phyloP scores from a whole-genome alignment of 331 rosid species.

The Stylosanthes scabra region DNA sequence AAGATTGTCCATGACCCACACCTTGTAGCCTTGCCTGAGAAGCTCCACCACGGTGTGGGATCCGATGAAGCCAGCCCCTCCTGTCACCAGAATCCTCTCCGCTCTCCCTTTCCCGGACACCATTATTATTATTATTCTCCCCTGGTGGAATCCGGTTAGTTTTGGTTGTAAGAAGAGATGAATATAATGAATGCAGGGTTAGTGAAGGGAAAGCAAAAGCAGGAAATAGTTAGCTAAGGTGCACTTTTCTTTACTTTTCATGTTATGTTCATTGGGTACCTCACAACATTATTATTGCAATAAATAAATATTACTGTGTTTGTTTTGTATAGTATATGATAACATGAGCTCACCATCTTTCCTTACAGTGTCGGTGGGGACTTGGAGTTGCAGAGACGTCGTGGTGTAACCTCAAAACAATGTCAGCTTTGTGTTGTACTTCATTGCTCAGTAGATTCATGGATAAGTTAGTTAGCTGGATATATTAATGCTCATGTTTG shows the following conservation, averaged over 20 bases:
- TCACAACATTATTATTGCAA: too few relatives aligned
- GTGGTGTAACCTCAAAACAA: background rate
- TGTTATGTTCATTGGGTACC: background rate
- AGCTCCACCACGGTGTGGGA: conserved; percentile 83
- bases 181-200: too few relatives aligned
- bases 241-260: background rate
- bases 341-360: background rate
- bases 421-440: background rate
- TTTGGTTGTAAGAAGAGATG: too few relatives aligned
- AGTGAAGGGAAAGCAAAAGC: background rate
- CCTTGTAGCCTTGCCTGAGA: conserved; percentile 65
- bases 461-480: background rate
- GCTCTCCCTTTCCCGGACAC: conserved; percentile 28
- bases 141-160: too few relatives aligned
- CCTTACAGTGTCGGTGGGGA: background rate
- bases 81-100: conserved; percentile 68
- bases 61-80: conserved; percentile 85
- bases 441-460: background rate
- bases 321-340: background rate
- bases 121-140: conserved; percentile 41
- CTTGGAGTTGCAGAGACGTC: background rate
- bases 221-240: background rate
- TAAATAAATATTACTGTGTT: too few relatives aligned
- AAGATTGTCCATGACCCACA: conserved; percentile 66
- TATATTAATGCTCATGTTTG: too few relatives aligned